Conservation (phyloP, 2,329 filamentous ascomycete genomes). For the Aspergillus fumigatiaffinis region DNA sequence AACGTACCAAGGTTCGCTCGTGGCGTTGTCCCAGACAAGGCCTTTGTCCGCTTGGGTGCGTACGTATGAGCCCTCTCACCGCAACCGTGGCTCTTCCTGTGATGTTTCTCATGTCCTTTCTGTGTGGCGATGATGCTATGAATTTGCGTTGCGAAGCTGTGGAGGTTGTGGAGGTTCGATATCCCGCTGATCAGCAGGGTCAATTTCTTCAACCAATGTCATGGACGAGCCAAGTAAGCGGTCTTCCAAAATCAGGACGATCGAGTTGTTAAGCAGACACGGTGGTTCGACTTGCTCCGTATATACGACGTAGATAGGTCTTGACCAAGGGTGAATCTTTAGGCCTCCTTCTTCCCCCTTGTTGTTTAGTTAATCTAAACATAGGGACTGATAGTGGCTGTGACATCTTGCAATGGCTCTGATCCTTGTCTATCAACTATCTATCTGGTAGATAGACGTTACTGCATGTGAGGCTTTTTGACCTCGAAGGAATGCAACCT, state of each 20-base stretch:
- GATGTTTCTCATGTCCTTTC: neutral
- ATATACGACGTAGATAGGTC: too few species aligned
- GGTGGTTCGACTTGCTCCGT: neutral
- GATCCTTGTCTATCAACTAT: neutral
- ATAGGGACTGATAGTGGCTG: too few species aligned
- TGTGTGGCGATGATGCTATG: neutral
- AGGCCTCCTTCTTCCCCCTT: too few species aligned
- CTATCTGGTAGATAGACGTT: too few species aligned
- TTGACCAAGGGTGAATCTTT: too few species aligned
- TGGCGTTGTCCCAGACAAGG: neutral
- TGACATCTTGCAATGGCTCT: too few species aligned
- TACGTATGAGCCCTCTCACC: neutral
- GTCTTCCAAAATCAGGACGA: neutral
- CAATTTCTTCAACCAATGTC: neutral
- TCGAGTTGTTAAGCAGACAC: neutral
- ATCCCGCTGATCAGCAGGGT: neutral
- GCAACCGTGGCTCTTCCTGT: neutral
- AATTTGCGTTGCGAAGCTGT: neutral
- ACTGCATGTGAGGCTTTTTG: too few species aligned
- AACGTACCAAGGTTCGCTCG: slow-evolving; percentile 2
- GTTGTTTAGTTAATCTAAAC: too few species aligned
- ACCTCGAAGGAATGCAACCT: neutral
- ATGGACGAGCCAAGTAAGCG: neutral
- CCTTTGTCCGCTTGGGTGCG: neutral
- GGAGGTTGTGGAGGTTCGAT: neutral